A percentile compares a stretch with the other conserved stretches of the same genome.
phyloP scores from a whole-genome alignment of 2,329 filamentous ascomycete species.

The Talaromyces sp. region DNA sequence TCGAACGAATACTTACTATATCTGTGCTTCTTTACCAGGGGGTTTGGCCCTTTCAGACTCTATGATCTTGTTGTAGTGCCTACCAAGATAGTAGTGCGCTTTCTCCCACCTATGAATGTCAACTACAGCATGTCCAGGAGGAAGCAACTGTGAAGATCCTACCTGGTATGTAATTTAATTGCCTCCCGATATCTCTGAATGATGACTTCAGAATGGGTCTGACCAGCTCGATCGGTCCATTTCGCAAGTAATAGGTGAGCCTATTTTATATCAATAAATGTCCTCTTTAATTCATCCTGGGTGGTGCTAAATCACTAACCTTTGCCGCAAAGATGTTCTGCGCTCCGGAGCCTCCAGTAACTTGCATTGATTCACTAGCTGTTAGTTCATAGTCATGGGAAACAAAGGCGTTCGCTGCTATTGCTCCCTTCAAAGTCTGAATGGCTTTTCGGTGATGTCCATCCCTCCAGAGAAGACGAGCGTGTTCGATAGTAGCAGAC shows the following conservation, averaged over 20 bases:
- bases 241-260: conserved; percentile 88
- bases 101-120: conserved; percentile 73
- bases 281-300: conserved; percentile 8
- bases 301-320: conserved; percentile 19
- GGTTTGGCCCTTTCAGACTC: conserved; percentile 80
- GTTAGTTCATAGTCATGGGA: conserved; percentile 34
- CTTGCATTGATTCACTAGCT: conserved; percentile 30
- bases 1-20: conserved; percentile 43
- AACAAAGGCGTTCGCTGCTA: conserved; percentile 72
- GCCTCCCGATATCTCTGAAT: conserved; percentile 79
- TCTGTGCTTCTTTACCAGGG: conserved; percentile 69
- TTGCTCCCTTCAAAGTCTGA: conserved; percentile 80
- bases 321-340: conserved; percentile 49
- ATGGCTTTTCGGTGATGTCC: conserved; percentile 93
- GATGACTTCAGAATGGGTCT: conserved; percentile 77
- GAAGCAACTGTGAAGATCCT: not conserved
- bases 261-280: conserved; percentile 28
- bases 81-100: conserved; percentile 92
- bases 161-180: conserved; percentile 38
- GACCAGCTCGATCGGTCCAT: conserved; percentile 93
- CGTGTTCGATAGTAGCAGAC: conserved; percentile 89
- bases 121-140: conserved; percentile 1
- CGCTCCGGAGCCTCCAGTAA: conserved; percentile 38
- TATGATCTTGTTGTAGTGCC: conserved; percentile 93
- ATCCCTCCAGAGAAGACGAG: conserved; percentile 86